Evolutionary conservation across 1,284 basidiomycete genomes (phyloP), one percentile per base, ranked within the genome.

Genomic region (Cryptococcus floricola): DNA sequence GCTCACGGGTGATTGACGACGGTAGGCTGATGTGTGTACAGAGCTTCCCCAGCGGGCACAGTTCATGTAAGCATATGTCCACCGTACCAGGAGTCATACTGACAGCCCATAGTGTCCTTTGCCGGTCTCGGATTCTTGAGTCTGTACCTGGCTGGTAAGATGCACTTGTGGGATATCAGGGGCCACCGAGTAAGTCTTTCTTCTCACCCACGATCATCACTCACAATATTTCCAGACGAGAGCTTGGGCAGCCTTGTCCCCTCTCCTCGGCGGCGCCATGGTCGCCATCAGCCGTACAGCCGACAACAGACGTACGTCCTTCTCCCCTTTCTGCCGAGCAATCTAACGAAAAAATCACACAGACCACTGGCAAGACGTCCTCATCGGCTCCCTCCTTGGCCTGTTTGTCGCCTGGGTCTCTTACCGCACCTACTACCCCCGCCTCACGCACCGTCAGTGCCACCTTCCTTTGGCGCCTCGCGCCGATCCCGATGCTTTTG

Each of bases 41-140:
- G 65, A 92, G 89, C 70, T 97, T 98, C 76, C 91, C 91, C 5
- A 92, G 89, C 50, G 95, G 95, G 0, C 95, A 98, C 77, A 70
- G 68, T 43, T 76, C 74, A 28, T 55, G 72, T 71, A 48, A 54
- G 68, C 62, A 5, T 23, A 41, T 3, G 16, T 18, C 18, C 28
- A 31, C 18, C 14, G 2, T 5, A 25, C 46, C 16, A 16, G 6
- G 6, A 28, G 46, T 25, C 16, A 31, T 19, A 27, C n/a, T 27
- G 23, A 23, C 48, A 9, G 28, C 31, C 19, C 23, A 8, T 27
- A 90, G 89, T 94, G 51, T 89, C 91, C 0, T 98, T 94, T 69
- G 90, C 92, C 9, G 94, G 95, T 1, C 81, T 98, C 4, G 90
- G 89, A 2, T 98, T 93, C 78, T 79, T 98, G 38, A 81, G 88